Base-by-base conservation (phyloP, 306 rosid genomes). In the Quercus suber region DNA sequence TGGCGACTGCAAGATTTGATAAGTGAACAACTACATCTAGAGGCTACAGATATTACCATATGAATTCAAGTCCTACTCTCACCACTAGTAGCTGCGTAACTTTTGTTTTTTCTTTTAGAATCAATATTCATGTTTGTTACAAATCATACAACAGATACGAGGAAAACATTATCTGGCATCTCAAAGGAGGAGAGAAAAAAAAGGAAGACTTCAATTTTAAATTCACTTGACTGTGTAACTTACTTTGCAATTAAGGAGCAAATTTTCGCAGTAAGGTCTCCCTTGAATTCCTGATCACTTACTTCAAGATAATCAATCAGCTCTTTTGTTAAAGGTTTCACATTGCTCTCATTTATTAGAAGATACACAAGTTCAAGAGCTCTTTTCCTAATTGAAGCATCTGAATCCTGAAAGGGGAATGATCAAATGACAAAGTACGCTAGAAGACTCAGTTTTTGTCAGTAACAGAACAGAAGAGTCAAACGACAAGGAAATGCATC, bases 291-390 rank as follows among this genome's bases (percentile, higher is more conserved):
- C 79, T 82, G 87, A 82, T 91, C 98, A 83, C 94, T 92, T 68
- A 89, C 92, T 91, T 88, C 96, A 80, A 95, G 87, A 84, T 90
- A 91, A 55, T 93, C 99, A 84, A 95, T 82, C 18, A 95, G 90
- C 83, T 95, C 99, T 90, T 93, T 91, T 17, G 91, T 92, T 55
- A 95, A 87, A 81, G 96, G 89, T 86, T 89, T 95, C 86, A 91
- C 98, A 77, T 90, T 95, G 86, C 83, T 91, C 76, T 90, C 99
- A 71, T 95, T 95, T 76, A 95, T 86, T 83, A 95, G 90, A 83
- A 87, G 85, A 65, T 91, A 95, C 72, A 91, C 97, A 88, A 95
- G 99, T 84, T 93, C 99, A 82, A 95, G 98, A 52, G 99, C 99
- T 86, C 98, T 91, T 88, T 95, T 95, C 71, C 94, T 89, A 82